Conservation (phyloP, 2,329 filamentous ascomycete genomes). For the Periglandula ipomoeae region DNA sequence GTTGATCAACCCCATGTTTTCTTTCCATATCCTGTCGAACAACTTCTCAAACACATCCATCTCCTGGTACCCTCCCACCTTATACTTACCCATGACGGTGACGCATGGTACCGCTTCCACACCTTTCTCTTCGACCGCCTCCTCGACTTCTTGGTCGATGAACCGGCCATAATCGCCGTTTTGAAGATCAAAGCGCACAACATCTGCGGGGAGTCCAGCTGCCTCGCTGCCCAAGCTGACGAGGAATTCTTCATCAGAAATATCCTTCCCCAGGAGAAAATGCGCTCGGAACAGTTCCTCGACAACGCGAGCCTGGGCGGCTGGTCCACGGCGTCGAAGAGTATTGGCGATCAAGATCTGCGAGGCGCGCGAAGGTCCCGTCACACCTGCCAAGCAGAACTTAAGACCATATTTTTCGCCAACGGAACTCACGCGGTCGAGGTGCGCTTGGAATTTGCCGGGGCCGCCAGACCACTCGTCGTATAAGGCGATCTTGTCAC, state of each 20-base stretch:
- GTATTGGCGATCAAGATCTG: constrained; percentile 39
- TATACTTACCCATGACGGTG: constrained; percentile 57
- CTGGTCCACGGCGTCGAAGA: constrained; percentile 19
- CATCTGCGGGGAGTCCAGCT: constrained; percentile 20
- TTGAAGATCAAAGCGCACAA: constrained; percentile 20
- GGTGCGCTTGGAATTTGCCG: constrained; percentile 18
- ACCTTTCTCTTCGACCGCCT: constrained; percentile 18
- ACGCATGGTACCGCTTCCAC: constrained; percentile 66
- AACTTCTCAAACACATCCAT: constrained; percentile 54
- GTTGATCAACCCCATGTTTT: neutral
- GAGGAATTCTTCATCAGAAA: constrained; percentile 32
- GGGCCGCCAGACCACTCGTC: constrained; percentile 17
- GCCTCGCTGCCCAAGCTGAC: constrained; percentile 21
- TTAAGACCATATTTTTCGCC: constrained; percentile 28
- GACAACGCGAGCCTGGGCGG: constrained; percentile 30
- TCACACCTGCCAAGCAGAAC: constrained; percentile 31
- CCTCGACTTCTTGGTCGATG: constrained; percentile 23
- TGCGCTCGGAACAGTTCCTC: constrained; percentile 31
- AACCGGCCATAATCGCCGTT: constrained; percentile 17
- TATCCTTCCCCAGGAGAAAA: constrained; percentile 32
- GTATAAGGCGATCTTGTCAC: constrained; percentile 30
- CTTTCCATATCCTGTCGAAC: constrained; percentile 47
- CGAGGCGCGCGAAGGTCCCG: constrained; percentile 34
- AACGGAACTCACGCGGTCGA: constrained; percentile 21
- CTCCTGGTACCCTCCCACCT: constrained; percentile 64